These are phyloP conservation scores for Boletales sp. DNA, from an alignment of 768 basidiomycete species.

Conservation along the genomic window DNA sequence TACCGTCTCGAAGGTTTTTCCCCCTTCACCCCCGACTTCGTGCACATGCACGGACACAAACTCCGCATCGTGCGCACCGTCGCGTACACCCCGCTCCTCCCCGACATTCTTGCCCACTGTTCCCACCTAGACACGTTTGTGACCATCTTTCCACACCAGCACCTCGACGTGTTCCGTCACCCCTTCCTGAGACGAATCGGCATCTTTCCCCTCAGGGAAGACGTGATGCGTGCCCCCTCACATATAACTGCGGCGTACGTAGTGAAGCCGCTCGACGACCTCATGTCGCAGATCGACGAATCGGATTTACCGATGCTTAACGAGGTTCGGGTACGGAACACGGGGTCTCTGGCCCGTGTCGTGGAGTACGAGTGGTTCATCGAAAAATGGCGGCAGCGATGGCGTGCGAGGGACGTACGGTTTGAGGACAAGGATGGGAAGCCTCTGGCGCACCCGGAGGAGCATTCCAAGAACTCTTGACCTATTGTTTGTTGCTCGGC, in stretches of 20 bases:
- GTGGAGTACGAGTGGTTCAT: constrained; percentile 25
- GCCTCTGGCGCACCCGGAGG: constrained; percentile 7
- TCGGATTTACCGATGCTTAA: constrained; percentile 32
- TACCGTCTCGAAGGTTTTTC: constrained; percentile 43
- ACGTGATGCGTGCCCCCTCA: constrained; percentile 34
- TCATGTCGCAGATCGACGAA: constrained; percentile 36
- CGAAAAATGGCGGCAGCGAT: constrained; percentile 27
- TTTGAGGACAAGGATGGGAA: constrained; percentile 32
- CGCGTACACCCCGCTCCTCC: constrained; percentile 31
- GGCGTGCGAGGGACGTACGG: constrained; percentile 26
- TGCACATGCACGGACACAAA: constrained; percentile 40
- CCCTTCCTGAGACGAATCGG: constrained; percentile 40
- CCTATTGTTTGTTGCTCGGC: too few species aligned
- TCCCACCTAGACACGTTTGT: constrained; percentile 42
- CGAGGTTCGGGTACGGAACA: constrained; percentile 40
- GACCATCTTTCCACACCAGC: constrained; percentile 34
- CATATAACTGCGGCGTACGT: constrained; percentile 38
- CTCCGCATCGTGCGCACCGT: constrained; percentile 39
- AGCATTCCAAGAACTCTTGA: too few species aligned
- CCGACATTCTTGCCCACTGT: constrained; percentile 35
- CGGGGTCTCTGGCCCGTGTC: constrained; percentile 35
- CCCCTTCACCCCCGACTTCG: constrained; percentile 39
- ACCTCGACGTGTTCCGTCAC: constrained; percentile 35
- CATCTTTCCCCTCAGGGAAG: constrained; percentile 40
- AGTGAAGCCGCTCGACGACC: constrained; percentile 38